Conservation (phyloP, 176 grass and related monocot species). For the Juncus inflexus region DNA sequence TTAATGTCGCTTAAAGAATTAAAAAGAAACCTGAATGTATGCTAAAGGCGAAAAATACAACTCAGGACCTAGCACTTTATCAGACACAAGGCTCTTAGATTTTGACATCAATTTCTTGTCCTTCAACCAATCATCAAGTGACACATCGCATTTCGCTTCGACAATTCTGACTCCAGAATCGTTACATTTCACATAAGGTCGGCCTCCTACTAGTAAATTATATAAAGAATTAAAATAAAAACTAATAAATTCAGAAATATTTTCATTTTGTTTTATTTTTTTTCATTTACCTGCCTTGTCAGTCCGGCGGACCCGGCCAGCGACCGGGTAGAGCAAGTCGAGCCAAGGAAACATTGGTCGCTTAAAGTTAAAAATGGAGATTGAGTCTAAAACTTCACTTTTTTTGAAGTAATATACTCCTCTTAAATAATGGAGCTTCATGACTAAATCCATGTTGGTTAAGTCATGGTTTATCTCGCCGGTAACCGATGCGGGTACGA, state of each 20-base stretch:
- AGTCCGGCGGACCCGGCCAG: conserved; percentile 50
- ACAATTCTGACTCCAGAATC: conserved; percentile 91
- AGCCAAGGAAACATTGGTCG: conserved; percentile 78
- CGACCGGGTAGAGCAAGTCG: conserved; percentile 49
- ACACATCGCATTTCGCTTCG: conserved; percentile 52
- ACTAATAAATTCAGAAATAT: no score
- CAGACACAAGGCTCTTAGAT: conserved; percentile 41
- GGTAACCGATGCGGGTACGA: conserved; percentile 74
- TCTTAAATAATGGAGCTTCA: conserved; percentile 81
- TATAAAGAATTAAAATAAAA: no score
- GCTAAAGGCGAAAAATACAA: conserved; percentile 76
- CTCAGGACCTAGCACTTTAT: conserved; percentile 82
- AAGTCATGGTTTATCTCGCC: conserved; percentile 56
- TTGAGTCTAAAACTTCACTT: conserved; percentile 21
- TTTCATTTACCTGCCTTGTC: background rate
- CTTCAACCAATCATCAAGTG: conserved; percentile 54
- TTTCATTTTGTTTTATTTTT: no score
- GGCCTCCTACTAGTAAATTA: conserved; percentile 14
- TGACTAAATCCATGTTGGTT: conserved; percentile 40
- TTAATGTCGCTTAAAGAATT: background rate
- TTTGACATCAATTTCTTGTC: conserved; percentile 28
- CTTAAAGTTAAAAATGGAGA: conserved; percentile 54
- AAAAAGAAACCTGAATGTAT: conserved; percentile 63
- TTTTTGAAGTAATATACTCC: conserved; percentile 63
- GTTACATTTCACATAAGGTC: conserved; percentile 78